Base-by-base conservation (phyloP, 169 alveolate species). In the Plasmodium chabaudi region DNA sequence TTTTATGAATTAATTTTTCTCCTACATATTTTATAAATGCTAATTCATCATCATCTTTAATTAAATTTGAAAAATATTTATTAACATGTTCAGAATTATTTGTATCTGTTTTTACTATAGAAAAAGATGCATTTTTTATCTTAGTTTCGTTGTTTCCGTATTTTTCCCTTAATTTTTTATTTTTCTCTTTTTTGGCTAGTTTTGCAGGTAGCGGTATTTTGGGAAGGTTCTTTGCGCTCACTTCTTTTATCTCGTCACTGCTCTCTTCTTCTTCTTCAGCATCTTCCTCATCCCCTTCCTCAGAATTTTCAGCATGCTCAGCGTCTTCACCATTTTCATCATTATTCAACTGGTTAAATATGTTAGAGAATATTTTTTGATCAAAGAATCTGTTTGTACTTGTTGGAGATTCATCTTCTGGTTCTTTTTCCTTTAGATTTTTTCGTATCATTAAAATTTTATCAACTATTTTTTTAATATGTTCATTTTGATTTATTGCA, bases 1-100 rank as follows among this genome's bases (percentile, higher is more conserved):
- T 94, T 93, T 97, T 97, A 89, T 97, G 95, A 46, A 97, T 88
- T 72, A 95, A 82, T 19, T 89, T 74, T 68, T 92, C 92, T 21
- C 95, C 95, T 70, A 92, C 73, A 19, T 87, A 92, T 56, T 70
- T 92, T 61, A 92, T 70, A 34, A 88, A 60, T 34, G 92, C 91
- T 42, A 92, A 57, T 56, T 92, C 95, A 34, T 92, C 93, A 59
- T 92, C 95, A 68, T 88, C 91, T 56, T 87, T 71, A 60, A 92
- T 75, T 70, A 86, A 44, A 72, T 86, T 70, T 9, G 82, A 49
- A 86, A 86, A 86, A 70, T 86, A 86, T 27, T 72, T 25, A 59
- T 64, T 64, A 25, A 64, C 21, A 51, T 86, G 39, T 69, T 86
- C 72, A 25, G 87, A n/a, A 57, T 42, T 57, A 46, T 86, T 87